Conservation (phyloP, 2,329 filamentous ascomycete genomes). For the Dryadomyces quercus-mongolicae region DNA sequence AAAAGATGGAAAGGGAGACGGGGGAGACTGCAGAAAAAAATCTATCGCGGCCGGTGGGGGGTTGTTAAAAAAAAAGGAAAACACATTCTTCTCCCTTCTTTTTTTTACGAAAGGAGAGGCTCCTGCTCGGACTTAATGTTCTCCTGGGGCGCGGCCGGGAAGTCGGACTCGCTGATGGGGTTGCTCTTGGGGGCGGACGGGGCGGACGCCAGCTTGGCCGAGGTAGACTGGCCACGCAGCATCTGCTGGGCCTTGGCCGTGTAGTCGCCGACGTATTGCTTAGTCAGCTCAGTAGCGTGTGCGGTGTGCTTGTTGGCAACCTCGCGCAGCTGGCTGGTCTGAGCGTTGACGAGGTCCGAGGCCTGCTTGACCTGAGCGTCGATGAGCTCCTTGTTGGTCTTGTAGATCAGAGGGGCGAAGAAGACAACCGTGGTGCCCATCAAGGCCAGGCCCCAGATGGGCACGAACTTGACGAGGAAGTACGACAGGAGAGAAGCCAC, state of each 20-base stretch:
- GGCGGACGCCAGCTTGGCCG: neutral
- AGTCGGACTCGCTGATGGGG: conserved; percentile 30
- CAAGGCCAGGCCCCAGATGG: conserved; percentile 56
- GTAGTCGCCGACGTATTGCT: conserved; percentile 58
- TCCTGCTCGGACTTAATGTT: conserved; percentile 33
- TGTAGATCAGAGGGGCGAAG: conserved; percentile 51
- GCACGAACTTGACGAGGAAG: conserved; percentile 56
- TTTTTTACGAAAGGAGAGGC: conserved; percentile 11
- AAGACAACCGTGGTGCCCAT: conserved; percentile 48
- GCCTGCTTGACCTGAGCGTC: conserved; percentile 48
- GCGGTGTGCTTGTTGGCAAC: conserved; percentile 53
- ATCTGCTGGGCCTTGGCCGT: conserved; percentile 55
- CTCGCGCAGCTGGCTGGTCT: conserved; percentile 49
- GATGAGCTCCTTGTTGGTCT: conserved; percentile 57
- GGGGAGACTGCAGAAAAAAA: neutral
- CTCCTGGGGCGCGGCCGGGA: conserved; percentile 30
- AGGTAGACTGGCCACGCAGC: conserved; percentile 33
- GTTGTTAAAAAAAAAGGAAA: neutral
- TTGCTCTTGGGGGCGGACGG: conserved; percentile 4
- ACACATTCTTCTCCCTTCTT: too few species aligned
- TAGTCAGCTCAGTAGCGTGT: conserved; percentile 49
- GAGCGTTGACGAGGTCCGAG: conserved; percentile 44
- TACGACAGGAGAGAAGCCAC: conserved; percentile 52
- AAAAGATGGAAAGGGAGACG: neutral
- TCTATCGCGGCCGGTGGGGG: neutral